These are phyloP conservation scores for Ceratocystis ficicola DNA, from an alignment of 2,329 filamentous ascomycete genomes.

Conservation along the genomic window DNA sequence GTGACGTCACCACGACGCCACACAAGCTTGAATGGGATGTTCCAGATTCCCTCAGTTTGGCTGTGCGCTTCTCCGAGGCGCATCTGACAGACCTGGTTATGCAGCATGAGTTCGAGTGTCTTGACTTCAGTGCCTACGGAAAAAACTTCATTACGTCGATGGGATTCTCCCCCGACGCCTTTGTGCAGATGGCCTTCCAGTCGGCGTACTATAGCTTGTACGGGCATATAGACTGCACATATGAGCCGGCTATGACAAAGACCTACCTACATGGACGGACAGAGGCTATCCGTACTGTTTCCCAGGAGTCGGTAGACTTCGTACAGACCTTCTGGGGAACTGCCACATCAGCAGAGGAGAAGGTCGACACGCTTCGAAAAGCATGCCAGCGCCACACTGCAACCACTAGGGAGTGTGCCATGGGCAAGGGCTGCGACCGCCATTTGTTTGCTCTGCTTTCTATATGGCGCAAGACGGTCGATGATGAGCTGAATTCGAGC, in stretches of 20 bases:
- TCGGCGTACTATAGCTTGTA: slow-evolving; percentile 96
- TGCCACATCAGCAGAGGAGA: slow-evolving; percentile 68
- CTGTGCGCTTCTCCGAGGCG: slow-evolving; percentile 89
- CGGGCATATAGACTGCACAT: slow-evolving; percentile 84
- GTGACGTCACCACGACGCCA: slow-evolving; percentile 83
- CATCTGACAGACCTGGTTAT: slow-evolving; percentile 86
- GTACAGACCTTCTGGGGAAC: slow-evolving; percentile 81
- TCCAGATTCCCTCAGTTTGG: slow-evolving; percentile 79
- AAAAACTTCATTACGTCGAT: slow-evolving; percentile 97
- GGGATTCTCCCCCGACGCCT: slow-evolving; percentile 94
- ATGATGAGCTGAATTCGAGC: slow-evolving; percentile 48
- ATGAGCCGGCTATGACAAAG: slow-evolving; percentile 98
- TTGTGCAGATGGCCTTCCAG: slow-evolving; percentile 98
- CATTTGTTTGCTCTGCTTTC: slow-evolving; percentile 91
- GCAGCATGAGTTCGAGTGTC: slow-evolving; percentile 88
- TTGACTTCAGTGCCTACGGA: slow-evolving; percentile 80
- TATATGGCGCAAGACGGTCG: slow-evolving; percentile 81
- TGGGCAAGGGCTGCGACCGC: slow-evolving; percentile 80
- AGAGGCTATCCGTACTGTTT: slow-evolving; percentile 81
- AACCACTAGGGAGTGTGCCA: slow-evolving; percentile 72
- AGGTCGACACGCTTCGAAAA: slow-evolving; percentile 72
- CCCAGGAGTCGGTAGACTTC: slow-evolving; percentile 72
- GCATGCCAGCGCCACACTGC: slow-evolving; percentile 74
- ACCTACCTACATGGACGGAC: slow-evolving; percentile 84
- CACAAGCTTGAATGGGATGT: slow-evolving; percentile 98